Percentiles rank a stretch among this genome's conserved stretches.
phyloP scores from a whole-genome alignment of 1,284 basidiomycete genomes.

The Ceratobasidium sp. region DNA sequence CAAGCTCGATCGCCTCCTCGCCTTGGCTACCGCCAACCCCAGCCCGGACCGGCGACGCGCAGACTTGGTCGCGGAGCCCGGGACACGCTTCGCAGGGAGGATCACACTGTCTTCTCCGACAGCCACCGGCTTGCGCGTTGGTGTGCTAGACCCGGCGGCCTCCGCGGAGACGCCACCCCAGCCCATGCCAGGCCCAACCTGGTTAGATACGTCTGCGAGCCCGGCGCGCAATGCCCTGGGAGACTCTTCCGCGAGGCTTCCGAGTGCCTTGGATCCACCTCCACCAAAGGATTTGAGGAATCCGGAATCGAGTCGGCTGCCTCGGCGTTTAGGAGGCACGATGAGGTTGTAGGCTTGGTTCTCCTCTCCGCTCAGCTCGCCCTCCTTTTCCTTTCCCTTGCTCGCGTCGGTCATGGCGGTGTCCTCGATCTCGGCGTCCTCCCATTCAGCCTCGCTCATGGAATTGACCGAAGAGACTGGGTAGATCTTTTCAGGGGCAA shows the following conservation, averaged over 20 bases:
- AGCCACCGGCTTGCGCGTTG: conserved; percentile 58
- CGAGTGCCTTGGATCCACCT: conserved; percentile 55
- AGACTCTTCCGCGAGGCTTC: conserved; percentile 63
- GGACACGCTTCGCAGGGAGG: conserved; percentile 52
- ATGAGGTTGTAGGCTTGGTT: conserved; percentile 69
- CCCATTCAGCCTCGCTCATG: conserved; percentile 76
- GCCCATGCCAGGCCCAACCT: conserved; percentile 53
- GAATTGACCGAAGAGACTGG: conserved; percentile 22
- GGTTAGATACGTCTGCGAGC: conserved; percentile 42
- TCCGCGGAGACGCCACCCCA: conserved; percentile 70
- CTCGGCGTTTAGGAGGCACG: conserved; percentile 50
- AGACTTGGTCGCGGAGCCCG: conserved; percentile 53
- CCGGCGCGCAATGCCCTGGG: conserved; percentile 51
- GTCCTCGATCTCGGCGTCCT: conserved; percentile 65
- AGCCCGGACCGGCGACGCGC: conserved; percentile 79
- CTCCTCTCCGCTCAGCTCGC: conserved; percentile 56
- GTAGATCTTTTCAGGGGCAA: conserved; percentile 49
- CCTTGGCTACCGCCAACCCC: conserved; percentile 72
- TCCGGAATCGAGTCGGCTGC: conserved; percentile 71
- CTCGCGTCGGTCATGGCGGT: conserved; percentile 46
- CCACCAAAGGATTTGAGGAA: conserved; percentile 68
- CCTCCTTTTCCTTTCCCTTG: conserved; percentile 23
- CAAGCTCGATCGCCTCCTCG: conserved; percentile 72
- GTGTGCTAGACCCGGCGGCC: conserved; percentile 49
- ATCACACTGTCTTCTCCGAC: conserved; percentile 57